Evolutionary conservation across 192 early-diverging fungal species (phyloP), one percentile per base, ranked within the genome.

Genomic region (Lobosporangium transversale): DNA sequence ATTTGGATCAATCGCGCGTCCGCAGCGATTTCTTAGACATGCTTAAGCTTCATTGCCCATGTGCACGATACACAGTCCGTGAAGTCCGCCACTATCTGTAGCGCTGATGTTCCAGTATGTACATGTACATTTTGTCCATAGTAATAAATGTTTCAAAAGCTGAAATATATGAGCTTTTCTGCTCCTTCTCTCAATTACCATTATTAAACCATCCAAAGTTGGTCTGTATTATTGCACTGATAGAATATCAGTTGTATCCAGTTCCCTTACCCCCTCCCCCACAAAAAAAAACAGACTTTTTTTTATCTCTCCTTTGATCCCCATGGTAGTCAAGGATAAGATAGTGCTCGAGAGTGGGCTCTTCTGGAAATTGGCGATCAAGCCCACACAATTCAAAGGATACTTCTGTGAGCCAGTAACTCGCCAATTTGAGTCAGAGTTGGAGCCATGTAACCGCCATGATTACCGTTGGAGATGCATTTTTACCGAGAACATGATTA

Each of bases 401-500:
- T 21, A 35, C 37, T 76, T 67, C 27, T 76, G 73, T 33, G 59
- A 62, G 18, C 26, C 65, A 6, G 53, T 67, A 7, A 76, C 49
- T 6, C 51, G 73, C 9, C 14, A 35, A 33, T 67, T 76, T 32
- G 36, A 37, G 26, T 66, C 49, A 5, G 63, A 61, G 32, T 58
- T 58, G 1, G 57, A 61, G 5, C 51, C 63, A 2, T 33, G 56
- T 18, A n/a, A 9, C 23, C 35, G 31, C 3, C 37, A 40, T 4
- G 50, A 10, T 17, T 30, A 65, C 24, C 23, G 52, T n/a, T 75
- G 62, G 70, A 43, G 48, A 17, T 58, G 53, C 17, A 15, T 21
- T 1, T 55, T 75, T 11, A 66, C 44, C 0, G 70, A 75, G 70
- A 30, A 65, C 9, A 75, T 75, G 70, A 75, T 66, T 63, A 75